Evolutionary conservation across 257 asterid species (phyloP), one percentile per base, ranked within the genome.

Genomic region (Fraxinus excelsior): DNA sequence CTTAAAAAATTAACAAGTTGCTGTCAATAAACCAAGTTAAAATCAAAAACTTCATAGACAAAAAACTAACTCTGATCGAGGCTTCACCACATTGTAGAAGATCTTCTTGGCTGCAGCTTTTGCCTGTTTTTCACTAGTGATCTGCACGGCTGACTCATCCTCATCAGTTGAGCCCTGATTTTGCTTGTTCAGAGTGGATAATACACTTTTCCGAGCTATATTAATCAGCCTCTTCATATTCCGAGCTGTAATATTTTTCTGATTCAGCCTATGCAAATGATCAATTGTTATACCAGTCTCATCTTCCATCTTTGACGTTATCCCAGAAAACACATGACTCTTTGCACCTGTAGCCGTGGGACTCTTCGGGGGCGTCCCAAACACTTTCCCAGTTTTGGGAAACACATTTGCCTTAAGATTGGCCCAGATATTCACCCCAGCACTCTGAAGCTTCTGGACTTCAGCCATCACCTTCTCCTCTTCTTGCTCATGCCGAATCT

Each of bases 191-290:
- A 89, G 81, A 56, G 97, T 92, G 14, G 98, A 87, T 60, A 94
- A 71, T 18, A 81, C 90, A 13, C 97, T 97, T 31, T 85, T 83
- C 77, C 92, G 85, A 6, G 86, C 97, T 18, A 88, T 86, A 76
- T 86, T 91, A 60, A 84, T 83, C 91, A 94, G 42, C 88, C 97
- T 90, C 86, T 94, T 92, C 98, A 94, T 94, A 81, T 94, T 92
- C 97, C 97, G 91, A 69, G 98, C 98, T 5, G 98, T 91, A 73
- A 94, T 73, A 60, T 94, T 94, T 82, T 87, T 82, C 87, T 91
- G 94, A 82, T 91, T 94, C 85, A 91, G 75, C 90, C 94, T 83
- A 80, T 91, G 97, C 85, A 94, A 73, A 74, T 89, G 93, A 77
- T 90, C 93, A 25, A 94, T 90, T 4, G 87, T 83, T 35, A 94